Percentiles rank a stretch among this genome's conserved stretches.
phyloP scores from a whole-genome alignment of 139 green algal species.

The Volvox reticuliferus region DNA sequence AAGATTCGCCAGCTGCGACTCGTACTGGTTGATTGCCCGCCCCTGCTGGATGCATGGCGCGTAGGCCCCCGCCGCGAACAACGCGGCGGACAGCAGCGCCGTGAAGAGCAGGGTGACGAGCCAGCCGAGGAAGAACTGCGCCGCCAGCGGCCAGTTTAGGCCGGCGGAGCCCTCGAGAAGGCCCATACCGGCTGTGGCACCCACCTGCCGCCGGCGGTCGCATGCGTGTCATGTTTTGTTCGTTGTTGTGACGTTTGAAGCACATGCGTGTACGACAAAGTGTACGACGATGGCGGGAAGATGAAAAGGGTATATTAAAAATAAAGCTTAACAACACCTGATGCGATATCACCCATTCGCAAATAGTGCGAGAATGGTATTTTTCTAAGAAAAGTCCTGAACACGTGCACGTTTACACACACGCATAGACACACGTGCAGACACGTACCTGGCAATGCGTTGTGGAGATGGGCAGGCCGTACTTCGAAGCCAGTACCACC shows the following conservation, averaged over 20 bases:
- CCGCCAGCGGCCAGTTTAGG: conserved; percentile 44
- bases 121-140: conserved; percentile 46
- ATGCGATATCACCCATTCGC: too few species aligned
- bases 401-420: too few species aligned
- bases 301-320: too few species aligned
- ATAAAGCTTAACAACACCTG: too few species aligned
- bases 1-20: background rate
- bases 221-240: too few species aligned
- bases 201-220: conserved; percentile 14
- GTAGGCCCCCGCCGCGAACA: conserved; percentile 48
- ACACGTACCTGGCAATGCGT: conserved; percentile 51
- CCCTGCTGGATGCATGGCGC: conserved; percentile 5
- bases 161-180: conserved; percentile 39
- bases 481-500: conserved; percentile 60
- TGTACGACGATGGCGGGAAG: too few species aligned
- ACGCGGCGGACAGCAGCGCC: conserved; percentile 20
- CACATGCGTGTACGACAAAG: too few species aligned
- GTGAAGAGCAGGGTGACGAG: conserved; percentile 45
- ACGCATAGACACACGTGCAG: background rate
- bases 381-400: too few species aligned
- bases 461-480: conserved; percentile 58
- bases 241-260: too few species aligned
- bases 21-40: background rate
- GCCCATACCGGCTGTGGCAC: conserved; percentile 43
- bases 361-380: too few species aligned